Evolutionary conservation across 1,139 yeast genomes (phyloP).

Genomic region (Nakaseomyces bracarensis): DNA sequence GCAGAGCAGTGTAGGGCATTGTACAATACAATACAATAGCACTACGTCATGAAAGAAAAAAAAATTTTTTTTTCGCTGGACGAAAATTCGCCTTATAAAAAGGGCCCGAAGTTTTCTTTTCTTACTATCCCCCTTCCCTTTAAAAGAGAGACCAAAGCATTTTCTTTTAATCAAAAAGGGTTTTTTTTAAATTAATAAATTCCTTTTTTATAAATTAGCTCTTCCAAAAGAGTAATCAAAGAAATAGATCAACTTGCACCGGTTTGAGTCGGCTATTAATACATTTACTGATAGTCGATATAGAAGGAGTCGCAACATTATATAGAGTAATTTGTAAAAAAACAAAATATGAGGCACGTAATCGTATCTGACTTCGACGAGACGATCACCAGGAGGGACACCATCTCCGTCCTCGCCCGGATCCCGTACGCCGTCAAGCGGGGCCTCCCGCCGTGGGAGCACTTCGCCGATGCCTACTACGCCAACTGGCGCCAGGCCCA

Average conservation of each 20-base stretch:
- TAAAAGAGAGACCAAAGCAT: no score
- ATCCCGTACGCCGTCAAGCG: constrained; percentile 20
- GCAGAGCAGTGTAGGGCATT: no score
- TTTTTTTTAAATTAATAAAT: no score
- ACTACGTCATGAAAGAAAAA: no score
- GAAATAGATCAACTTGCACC: constrained; percentile 10
- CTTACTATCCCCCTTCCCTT: no score
- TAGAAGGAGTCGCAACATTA: constrained; percentile 28
- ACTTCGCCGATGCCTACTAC: constrained; percentile 22
- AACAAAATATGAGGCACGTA: constrained; percentile 13
- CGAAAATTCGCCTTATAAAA: no score
- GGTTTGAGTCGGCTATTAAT: constrained; percentile 26
- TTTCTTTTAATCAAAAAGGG: background rate
- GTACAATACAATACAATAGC: no score
- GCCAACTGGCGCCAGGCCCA: constrained; percentile 12
- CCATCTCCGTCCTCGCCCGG: constrained; percentile 21
- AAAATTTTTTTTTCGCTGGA: no score
- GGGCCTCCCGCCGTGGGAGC: constrained; percentile 22
- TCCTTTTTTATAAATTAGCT: background rate
- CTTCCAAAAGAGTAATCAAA: background rate
- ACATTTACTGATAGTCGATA: constrained; percentile 20
- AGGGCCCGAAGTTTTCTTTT: no score
- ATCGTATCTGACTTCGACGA: constrained; percentile 31
- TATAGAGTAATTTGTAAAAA: background rate
- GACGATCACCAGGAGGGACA: constrained; percentile 28